Conservation (phyloP, 768 basidiomycete species). For the Mycena capillaripes region DNA sequence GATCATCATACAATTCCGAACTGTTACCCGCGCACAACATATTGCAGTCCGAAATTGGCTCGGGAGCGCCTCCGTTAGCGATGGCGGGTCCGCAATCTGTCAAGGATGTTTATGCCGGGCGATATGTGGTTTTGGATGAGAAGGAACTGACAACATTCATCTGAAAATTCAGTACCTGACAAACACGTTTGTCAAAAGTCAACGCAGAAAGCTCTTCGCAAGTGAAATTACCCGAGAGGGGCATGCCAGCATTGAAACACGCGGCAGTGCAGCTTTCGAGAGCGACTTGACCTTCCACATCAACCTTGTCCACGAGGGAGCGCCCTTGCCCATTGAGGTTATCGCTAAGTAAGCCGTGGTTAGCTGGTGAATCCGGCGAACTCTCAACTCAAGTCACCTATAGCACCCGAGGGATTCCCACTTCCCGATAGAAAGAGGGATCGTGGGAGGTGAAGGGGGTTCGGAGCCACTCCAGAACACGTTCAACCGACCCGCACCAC, state of each 20-base stretch:
- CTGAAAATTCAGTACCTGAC: constrained; percentile 57
- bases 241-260: constrained; percentile 67
- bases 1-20: constrained; percentile 58
- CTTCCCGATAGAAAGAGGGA: constrained; percentile 67
- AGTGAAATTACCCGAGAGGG: constrained; percentile 21
- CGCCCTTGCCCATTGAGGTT: constrained; percentile 58
- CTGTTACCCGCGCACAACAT: constrained; percentile 77
- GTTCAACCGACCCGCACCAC: constrained; percentile 70
- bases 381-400: constrained; percentile 59
- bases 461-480: constrained; percentile 73
- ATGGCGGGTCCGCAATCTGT: constrained; percentile 67
- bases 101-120: constrained; percentile 17
- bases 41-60: constrained; percentile 67
- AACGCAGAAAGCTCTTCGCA: constrained; percentile 34
- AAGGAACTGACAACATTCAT: constrained; percentile 64
- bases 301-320: constrained; percentile 50
- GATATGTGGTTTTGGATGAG: neutral
- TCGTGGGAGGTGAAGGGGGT: constrained; percentile 69
- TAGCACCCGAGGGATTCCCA: constrained; percentile 86
- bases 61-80: constrained; percentile 61
- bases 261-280: constrained; percentile 71
- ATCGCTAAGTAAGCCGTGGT: constrained; percentile 49
- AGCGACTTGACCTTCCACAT: constrained; percentile 57
- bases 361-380: constrained; percentile 46
- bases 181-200: constrained; percentile 53